Base-by-base conservation (phyloP, 257 asterid species). In the Plectranthus barbatus region DNA sequence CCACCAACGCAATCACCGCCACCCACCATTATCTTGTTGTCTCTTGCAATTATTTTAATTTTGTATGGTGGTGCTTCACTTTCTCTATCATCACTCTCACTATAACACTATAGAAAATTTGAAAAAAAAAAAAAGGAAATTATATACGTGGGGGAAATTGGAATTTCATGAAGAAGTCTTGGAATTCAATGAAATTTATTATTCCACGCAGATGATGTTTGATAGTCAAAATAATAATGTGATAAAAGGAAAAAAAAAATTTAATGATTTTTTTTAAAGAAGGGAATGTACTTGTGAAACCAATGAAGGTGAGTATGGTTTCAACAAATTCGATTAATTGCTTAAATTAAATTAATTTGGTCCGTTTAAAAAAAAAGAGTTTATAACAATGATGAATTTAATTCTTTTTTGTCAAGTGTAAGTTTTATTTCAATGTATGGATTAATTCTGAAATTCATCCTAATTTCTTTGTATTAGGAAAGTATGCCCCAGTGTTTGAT, bases 51-150 rank as follows among this genome's bases (percentile, higher is more conserved):
- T 78, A 79, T 77, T 73, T 60, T 81, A 41, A 56, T 78, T 63
- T 71, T 79, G 81, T 71, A 63, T 33, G 79, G 62, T 80, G 90
- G 53, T n/a, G n/a, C n/a, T n/a, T n/a, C n/a, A n/a, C n/a, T n/a
- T 45, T 65, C 74, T 63, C 44, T 71, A 57, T 71, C 51, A 79
- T 76, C 48, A 62, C 67, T 53, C 50, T 66, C 62, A 56, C 49
- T 46, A 58, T 72, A 24, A 10, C n/a, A n/a, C 45, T 62, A 74
- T 73, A 81, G 67, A 23, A 46, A 34, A 10, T 56, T 52, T 40
- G 14, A 33, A 42, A 34, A 23, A 18, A 8, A 29, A 18, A 19
- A 12, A 12, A 24, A 1, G 20, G 36, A 23, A 58, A 39, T 68
- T 48, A 21, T n/a, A n/a, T n/a, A n/a, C n/a, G n/a, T n/a, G n/a